A percentile compares a stretch with the other conserved stretches of the same genome.
phyloP scores from a whole-genome alignment of 371 early-diverging fungal species.

The Paraphysoderma sedebokerense region DNA sequence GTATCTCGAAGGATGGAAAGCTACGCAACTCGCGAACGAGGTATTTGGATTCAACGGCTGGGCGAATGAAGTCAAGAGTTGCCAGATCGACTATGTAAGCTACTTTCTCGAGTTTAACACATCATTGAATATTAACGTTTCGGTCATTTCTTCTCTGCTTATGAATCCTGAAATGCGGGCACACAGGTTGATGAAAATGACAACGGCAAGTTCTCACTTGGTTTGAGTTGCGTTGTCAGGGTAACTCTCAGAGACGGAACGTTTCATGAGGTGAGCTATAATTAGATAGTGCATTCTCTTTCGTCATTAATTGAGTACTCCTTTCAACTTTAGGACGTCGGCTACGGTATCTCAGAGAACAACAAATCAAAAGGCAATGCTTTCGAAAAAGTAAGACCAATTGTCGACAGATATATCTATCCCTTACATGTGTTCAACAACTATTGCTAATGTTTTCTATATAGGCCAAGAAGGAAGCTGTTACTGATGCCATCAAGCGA shows the following conservation, averaged over 20 bases:
- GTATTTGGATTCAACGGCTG: conserved; percentile 98
- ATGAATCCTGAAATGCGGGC: too few relatives aligned
- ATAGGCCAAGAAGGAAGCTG: conserved; percentile 87
- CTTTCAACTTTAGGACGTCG: conserved; percentile 44
- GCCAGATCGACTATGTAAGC: too few relatives aligned
- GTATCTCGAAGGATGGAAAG: conserved; percentile 87
- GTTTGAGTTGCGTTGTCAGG: conserved; percentile 64
- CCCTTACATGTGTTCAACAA: too few relatives aligned
- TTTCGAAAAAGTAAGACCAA: conserved; percentile 59
- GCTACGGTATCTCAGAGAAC: conserved; percentile 77
- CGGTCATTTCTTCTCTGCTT: too few relatives aligned
- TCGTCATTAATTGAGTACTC: neutral
- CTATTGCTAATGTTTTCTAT: too few relatives aligned
- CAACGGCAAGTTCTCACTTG: too few relatives aligned
- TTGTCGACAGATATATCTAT: too few relatives aligned
- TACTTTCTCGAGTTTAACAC: too few relatives aligned
- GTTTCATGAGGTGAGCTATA: conserved; percentile 57
- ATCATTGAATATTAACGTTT: too few relatives aligned
- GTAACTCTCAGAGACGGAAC: conserved; percentile 89
- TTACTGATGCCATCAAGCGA: conserved; percentile 92
- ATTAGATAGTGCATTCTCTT: neutral
- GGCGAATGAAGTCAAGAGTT: too few relatives aligned
- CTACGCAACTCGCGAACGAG: conserved; percentile 84
- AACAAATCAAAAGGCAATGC: conserved; percentile 59
- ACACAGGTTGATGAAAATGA: too few relatives aligned